A percentile compares a stretch with the other conserved stretches of the same genome.
Evolutionary conservation across 352 stramenopile genomes (phyloP).

Genomic region (Phytophthora hybrid): DNA sequence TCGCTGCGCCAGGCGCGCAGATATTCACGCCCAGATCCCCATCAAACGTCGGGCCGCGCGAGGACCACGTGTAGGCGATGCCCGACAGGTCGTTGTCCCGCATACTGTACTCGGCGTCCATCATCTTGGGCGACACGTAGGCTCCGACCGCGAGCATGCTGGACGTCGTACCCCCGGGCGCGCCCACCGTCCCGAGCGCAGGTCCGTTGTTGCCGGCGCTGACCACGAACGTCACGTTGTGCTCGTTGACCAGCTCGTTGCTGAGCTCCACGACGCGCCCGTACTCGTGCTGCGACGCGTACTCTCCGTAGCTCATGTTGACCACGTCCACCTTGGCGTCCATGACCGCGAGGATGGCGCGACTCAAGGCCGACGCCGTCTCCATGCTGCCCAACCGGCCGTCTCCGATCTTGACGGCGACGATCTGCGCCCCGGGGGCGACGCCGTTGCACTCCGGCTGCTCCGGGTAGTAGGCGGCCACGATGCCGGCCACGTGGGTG

Average conservation of each 20-base stretch:
- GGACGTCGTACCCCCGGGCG: constrained; percentile 91
- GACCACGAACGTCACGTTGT: constrained; percentile 94
- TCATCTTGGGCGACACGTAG: constrained; percentile 96
- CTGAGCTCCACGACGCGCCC: constrained; percentile 92
- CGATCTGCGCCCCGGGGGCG: constrained; percentile 93
- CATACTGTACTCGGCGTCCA: constrained; percentile 93
- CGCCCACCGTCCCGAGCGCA: constrained; percentile 93
- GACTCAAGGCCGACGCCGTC: constrained; percentile 89
- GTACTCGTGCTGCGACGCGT: constrained; percentile 86
- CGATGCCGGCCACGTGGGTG: constrained; percentile 96
- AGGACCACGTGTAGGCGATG: constrained; percentile 94
- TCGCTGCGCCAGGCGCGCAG: constrained; percentile 94
- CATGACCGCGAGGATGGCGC: constrained; percentile 92
- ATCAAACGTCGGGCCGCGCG: constrained; percentile 93
- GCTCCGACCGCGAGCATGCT: constrained; percentile 94
- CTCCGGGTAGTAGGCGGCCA: constrained; percentile 90
- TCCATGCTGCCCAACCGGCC: constrained; percentile 95
- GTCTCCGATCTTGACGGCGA: constrained; percentile 97
- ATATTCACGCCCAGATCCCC: constrained; percentile 93
- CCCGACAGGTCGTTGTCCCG: constrained; percentile 67
- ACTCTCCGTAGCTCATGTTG: constrained; percentile 98
- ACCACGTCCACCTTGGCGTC: constrained; percentile 93
- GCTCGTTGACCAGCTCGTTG: constrained; percentile 91
- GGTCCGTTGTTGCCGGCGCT: constrained; percentile 97
- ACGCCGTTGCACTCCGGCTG: constrained; percentile 93